A percentile compares a stretch with the other conserved stretches of the same genome.
These are phyloP conservation scores for Agrocybe praecox DNA, from an alignment of 768 basidiomycete species.

Conservation along the genomic window DNA sequence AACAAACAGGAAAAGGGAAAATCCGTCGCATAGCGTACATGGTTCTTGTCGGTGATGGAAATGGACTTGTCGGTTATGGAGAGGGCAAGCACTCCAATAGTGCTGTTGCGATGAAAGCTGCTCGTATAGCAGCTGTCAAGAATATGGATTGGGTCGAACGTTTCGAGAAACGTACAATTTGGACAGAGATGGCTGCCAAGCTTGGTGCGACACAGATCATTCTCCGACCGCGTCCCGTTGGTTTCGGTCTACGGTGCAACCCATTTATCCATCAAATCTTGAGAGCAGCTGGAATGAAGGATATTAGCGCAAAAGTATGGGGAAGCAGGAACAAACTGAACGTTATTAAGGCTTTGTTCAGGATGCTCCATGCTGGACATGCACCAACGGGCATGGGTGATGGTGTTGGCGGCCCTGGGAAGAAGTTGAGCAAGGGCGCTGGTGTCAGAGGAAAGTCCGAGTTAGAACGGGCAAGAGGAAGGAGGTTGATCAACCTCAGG, in stretches of 20 bases:
- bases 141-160: conserved; percentile 93
- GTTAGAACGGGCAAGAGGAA: conserved; percentile 81
- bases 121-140: conserved; percentile 63
- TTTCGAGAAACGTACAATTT: conserved; percentile 95
- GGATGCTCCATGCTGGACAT: conserved; percentile 85
- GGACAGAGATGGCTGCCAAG: conserved; percentile 87
- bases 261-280: conserved; percentile 88
- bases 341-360: conserved; percentile 84
- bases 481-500: conserved; percentile 72
- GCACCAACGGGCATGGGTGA: conserved; percentile 82
- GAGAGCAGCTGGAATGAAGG: conserved; percentile 93
- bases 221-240: conserved; percentile 81
- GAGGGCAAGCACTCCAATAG: conserved; percentile 74
- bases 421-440: conserved; percentile 72
- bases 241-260: conserved; percentile 91
- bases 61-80: conserved; percentile 82
- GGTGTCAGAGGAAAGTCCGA: conserved; percentile 73
- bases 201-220: conserved; percentile 82
- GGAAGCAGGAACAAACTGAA: conserved; percentile 86
- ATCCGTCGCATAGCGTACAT: conserved; percentile 63
- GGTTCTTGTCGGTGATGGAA: conserved; percentile 79
- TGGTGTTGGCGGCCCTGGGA: conserved; percentile 74
- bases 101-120: conserved; percentile 58
- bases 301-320: conserved; percentile 94
- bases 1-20: conserved; percentile 96